Conservation (phyloP, 345 rosid species). For the Populus pruinosa region DNA sequence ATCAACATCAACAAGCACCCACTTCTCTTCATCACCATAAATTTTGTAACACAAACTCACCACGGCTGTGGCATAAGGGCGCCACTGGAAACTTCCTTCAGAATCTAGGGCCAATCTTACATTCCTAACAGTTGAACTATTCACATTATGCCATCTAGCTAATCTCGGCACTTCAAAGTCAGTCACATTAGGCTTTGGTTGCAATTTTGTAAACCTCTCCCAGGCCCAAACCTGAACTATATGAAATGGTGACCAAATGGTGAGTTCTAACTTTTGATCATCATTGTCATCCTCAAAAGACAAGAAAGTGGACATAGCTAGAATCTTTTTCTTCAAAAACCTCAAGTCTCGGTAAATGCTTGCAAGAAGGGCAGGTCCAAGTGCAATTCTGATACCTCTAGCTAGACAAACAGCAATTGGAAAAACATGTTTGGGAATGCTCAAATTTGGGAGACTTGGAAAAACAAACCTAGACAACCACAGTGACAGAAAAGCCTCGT, state of each 20-base stretch:
- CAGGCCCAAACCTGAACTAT: conserved; percentile 43
- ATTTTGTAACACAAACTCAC: not conserved
- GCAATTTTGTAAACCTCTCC: conserved; percentile 42
- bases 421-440: conserved; percentile 5
- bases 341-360: conserved; percentile 36
- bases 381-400: conserved; percentile 39
- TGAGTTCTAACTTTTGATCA: not conserved
- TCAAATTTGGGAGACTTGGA: not conserved
- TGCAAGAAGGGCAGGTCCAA: conserved; percentile 48
- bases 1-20: not conserved
- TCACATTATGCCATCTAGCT: conserved; percentile 38
- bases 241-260: conserved; percentile 28
- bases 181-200: conserved; percentile 30
- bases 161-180: conserved; percentile 32
- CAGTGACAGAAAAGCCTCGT: conserved; percentile 41
- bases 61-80: conserved; percentile 18
- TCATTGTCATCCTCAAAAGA: not conserved
- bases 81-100: conserved; percentile 22
- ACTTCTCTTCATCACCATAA: not conserved
- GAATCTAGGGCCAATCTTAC: conserved; percentile 25
- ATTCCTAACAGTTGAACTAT: conserved; percentile 1
- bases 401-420: conserved; percentile 36
- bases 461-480: conserved; percentile 39
- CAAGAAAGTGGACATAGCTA: not conserved
- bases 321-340: conserved; percentile 16